Evolutionary conservation across 495 filamentous ascomycete genomes (phyloP).

Genomic region (Neurospora sp.): DNA sequence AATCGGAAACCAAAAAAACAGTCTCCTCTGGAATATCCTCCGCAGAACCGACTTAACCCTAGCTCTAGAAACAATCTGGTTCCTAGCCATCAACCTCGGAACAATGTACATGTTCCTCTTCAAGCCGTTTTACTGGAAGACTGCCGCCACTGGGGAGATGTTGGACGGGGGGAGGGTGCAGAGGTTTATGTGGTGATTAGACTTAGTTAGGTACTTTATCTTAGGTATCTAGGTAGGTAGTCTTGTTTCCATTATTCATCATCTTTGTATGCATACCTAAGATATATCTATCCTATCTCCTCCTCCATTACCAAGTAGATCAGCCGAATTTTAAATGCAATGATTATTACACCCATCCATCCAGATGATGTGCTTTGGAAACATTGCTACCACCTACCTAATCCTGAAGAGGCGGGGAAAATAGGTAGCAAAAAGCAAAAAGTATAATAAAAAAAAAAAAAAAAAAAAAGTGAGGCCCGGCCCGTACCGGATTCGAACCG

Average conservation of each 20-base stretch:
- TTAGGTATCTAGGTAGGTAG: no score
- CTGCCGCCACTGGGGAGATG: slow-evolving; percentile 21
- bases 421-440: no score
- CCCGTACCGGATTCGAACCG: background rate
- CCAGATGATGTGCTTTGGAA: no score
- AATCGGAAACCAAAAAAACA: background rate
- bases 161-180: slow-evolving; percentile 72
- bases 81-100: slow-evolving; percentile 55
- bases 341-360: no score
- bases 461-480: no score
- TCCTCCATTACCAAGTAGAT: no score
- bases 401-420: no score
- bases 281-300: no score
- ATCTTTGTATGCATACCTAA: background rate
- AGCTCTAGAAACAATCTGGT: slow-evolving; percentile 70
- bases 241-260: background rate
- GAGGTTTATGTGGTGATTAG: slow-evolving; percentile 74
- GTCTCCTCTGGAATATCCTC: background rate
- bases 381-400: no score
- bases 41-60: slow-evolving; percentile 28
- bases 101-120: slow-evolving; percentile 78
- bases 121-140: slow-evolving; percentile 67
- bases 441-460: background rate
- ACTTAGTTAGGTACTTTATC: no score
- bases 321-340: no score